phyloP scores from a whole-genome alignment of 108 stramenopile species.

The Discostella stelligeroides region DNA sequence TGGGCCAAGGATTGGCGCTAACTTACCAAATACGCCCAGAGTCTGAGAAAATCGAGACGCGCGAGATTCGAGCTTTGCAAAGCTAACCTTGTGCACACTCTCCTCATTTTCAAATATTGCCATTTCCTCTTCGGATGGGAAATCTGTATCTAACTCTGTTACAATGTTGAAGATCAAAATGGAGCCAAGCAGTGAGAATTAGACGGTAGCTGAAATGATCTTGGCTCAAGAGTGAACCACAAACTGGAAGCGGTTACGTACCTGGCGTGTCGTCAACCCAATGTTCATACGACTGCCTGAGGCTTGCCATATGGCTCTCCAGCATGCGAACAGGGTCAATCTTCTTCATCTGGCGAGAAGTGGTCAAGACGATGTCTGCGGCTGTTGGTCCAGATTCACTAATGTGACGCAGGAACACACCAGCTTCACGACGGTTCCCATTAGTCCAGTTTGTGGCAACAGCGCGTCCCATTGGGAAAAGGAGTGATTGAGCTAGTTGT shows the following conservation, averaged over 20 bases:
- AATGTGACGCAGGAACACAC: slow-evolving; percentile 68
- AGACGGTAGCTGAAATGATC: too few relatives aligned
- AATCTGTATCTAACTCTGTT: slow-evolving; percentile 58
- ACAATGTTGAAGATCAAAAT: too few relatives aligned
- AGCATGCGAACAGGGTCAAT: slow-evolving; percentile 78
- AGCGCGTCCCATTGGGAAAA: slow-evolving; percentile 70
- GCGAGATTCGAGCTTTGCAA: slow-evolving; percentile 58
- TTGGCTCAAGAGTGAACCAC: too few relatives aligned
- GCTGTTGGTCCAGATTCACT: slow-evolving; percentile 54
- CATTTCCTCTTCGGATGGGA: slow-evolving; percentile 78
- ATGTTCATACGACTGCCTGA: slow-evolving; percentile 69
- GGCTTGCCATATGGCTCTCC: slow-evolving; percentile 88
- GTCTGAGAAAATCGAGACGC: slow-evolving; percentile 66
- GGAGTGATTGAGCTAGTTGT: slow-evolving; percentile 37
- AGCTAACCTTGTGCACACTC: slow-evolving; percentile 53
- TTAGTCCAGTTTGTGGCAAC: slow-evolving; percentile 67
- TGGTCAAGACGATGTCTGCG: slow-evolving; percentile 47
- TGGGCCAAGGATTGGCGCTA: slow-evolving; percentile 56
- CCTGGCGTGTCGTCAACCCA: slow-evolving; percentile 81
- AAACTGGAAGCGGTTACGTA: too few relatives aligned
- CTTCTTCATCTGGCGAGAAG: slow-evolving; percentile 65
- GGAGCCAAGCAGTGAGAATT: too few relatives aligned
- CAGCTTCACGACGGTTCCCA: slow-evolving; percentile 85
- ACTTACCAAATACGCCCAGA: slow-evolving; percentile 72
- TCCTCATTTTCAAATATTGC: slow-evolving; percentile 63